These are phyloP conservation scores for Dothiorella sarmentorum DNA, from an alignment of 2,329 filamentous ascomycete species.

Conservation along the genomic window DNA sequence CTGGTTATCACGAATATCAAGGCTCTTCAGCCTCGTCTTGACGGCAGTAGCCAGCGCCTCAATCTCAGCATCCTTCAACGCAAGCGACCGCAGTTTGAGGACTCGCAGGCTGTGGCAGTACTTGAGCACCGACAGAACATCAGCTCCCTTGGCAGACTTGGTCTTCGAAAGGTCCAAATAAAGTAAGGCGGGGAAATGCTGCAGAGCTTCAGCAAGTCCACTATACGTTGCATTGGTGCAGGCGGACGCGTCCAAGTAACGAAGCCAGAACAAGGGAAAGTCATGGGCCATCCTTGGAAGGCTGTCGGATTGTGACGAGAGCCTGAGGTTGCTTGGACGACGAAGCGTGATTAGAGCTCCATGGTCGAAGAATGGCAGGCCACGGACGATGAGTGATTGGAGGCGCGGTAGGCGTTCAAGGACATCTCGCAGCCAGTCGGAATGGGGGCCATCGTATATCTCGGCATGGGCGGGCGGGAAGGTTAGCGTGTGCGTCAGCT, in stretches of 20 bases:
- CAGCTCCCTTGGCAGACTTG: conserved; percentile 45
- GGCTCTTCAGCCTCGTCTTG: conserved; percentile 49
- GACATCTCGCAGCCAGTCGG: conserved; percentile 58
- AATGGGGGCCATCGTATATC: conserved; percentile 57
- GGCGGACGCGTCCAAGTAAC: conserved; percentile 54
- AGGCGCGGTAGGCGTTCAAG: conserved; percentile 56
- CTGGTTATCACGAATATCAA: conserved; percentile 57
- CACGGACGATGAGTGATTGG: conserved; percentile 58
- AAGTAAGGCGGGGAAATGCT: conserved; percentile 52
- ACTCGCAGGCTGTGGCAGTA: conserved; percentile 52
- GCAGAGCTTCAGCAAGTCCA: conserved; percentile 51
- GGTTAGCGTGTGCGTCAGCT: conserved; percentile 59
- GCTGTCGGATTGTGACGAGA: conserved; percentile 23
- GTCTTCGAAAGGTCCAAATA: conserved; percentile 59
- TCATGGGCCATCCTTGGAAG: conserved; percentile 16
- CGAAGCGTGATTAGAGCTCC: conserved; percentile 52
- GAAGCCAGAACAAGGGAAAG: conserved; percentile 46
- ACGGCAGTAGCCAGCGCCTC: conserved; percentile 52
- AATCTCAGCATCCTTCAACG: conserved; percentile 52
- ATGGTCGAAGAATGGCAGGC: conserved; percentile 61
- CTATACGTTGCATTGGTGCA: conserved; percentile 58
- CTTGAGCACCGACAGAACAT: conserved; percentile 47
- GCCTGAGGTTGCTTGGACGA: conserved; percentile 30
- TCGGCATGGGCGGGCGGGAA: conserved; percentile 59
- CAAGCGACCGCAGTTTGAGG: conserved; percentile 54